phyloP scores from a whole-genome alignment of 352 stramenopile genomes.

The Globisporangium okanoganense region DNA sequence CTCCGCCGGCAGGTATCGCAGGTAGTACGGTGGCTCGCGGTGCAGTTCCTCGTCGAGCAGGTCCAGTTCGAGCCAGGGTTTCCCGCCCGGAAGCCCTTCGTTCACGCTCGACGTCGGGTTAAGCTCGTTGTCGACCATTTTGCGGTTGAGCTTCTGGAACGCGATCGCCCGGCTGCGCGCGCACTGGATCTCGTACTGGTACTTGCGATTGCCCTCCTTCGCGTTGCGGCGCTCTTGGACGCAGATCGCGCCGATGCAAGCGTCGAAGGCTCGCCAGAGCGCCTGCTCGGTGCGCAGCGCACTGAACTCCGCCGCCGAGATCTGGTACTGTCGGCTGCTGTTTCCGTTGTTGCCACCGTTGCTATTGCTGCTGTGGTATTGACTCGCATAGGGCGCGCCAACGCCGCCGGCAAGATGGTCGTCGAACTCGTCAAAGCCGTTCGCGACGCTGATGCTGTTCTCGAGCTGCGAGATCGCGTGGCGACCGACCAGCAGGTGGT shows the following conservation, averaged over 20 bases:
- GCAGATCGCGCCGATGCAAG: constrained; percentile 58
- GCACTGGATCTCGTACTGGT: constrained; percentile 48
- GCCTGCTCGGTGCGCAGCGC: constrained; percentile 56
- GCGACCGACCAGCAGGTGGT: constrained; percentile 59
- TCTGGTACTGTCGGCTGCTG: constrained; percentile 8
- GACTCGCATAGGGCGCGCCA: constrained; percentile 4
- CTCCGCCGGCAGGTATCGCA: constrained; percentile 63
- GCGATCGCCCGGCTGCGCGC: constrained; percentile 45
- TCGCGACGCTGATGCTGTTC: constrained; percentile 15
- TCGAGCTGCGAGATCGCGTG: constrained; percentile 42
- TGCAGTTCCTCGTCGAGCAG: constrained; percentile 50
- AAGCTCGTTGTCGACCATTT: constrained; percentile 27
- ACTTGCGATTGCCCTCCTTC: constrained; percentile 53
- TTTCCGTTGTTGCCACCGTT: constrained; percentile 6
- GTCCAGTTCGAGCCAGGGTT: constrained; percentile 53
- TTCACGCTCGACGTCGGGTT: constrained; percentile 39
- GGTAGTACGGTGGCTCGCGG: constrained; percentile 67
- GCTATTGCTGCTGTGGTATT: constrained; percentile 7
- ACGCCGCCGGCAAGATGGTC: constrained; percentile 10
- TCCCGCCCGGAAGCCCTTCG: constrained; percentile 50
- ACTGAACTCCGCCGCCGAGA: constrained; percentile 43
- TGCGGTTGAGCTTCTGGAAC: constrained; percentile 50
- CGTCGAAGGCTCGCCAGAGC: constrained; percentile 74
- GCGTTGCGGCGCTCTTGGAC: constrained; percentile 52
- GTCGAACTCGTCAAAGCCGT: constrained; percentile 30